Percentiles rank a stretch among this genome's conserved stretches.
Conservation (phyloP, 78 protist species). For the Dictyostelium citrinum region DNA sequence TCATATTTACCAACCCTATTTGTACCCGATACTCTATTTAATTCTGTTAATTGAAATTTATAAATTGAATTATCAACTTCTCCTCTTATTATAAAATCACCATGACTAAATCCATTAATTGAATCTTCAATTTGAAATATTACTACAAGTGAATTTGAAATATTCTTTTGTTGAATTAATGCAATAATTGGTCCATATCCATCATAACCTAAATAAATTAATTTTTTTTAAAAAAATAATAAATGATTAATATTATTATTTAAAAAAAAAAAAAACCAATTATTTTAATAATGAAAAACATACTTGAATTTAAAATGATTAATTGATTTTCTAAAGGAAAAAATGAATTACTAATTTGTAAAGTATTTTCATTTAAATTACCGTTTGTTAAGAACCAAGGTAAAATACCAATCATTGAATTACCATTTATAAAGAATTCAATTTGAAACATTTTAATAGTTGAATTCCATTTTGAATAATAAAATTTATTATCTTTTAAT, state of each 20-base stretch:
- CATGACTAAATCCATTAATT: conserved; percentile 14
- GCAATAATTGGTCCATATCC: not conserved
- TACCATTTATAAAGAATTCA: not conserved
- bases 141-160: not conserved
- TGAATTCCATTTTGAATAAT: not conserved
- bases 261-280: not conserved
- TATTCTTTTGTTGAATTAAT: not conserved
- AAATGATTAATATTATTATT: not conserved
- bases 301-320: not conserved
- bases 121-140: not conserved
- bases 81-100: not conserved
- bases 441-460: not conserved
- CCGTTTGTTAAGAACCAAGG: not conserved
- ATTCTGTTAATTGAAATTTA: not conserved
- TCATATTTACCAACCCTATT: not conserved
- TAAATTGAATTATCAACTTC: not conserved
- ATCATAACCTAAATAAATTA: not conserved
- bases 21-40: not conserved
- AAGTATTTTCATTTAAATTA: not conserved
- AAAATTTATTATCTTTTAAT: not conserved
- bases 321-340: not conserved
- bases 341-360: not conserved
- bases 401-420: not conserved
- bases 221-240: no score
- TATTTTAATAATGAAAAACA: no score